phyloP scores from a whole-genome alignment of 371 early-diverging fungal genomes.

The Lichtheimia corymbifera region DNA sequence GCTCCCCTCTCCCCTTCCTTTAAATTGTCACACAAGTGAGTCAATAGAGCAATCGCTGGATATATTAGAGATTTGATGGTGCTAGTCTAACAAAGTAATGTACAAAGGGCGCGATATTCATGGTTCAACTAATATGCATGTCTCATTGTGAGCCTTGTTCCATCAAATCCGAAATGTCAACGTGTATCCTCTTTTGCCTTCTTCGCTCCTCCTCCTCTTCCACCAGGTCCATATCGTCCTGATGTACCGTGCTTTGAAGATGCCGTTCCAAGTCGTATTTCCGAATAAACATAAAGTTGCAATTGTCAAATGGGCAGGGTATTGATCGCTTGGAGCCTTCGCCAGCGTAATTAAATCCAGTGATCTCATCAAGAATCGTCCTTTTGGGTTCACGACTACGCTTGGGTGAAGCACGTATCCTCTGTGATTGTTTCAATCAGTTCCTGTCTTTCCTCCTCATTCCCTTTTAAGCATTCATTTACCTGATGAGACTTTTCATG shows the following conservation, averaged over 20 bases:
- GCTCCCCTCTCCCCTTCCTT: no score
- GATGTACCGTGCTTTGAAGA: conserved; percentile 17
- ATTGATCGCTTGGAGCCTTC: conserved; percentile 9
- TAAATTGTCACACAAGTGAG: no score
- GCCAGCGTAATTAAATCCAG: conserved; percentile 15
- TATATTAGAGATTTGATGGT: no score
- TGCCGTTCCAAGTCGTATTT: conserved; percentile 24
- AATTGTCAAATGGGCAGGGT: conserved; percentile 19
- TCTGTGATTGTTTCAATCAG: neutral
- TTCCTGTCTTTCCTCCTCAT: neutral
- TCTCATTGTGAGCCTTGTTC: no score
- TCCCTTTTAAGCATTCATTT: neutral
- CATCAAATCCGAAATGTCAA: no score
- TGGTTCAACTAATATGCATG: no score
- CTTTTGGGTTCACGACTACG: conserved; percentile 5
- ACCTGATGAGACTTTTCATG: conserved; percentile 43
- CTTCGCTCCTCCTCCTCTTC: neutral
- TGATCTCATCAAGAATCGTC: conserved; percentile 6
- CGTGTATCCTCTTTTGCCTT: neutral
- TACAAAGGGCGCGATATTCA: no score
- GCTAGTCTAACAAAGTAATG: no score
- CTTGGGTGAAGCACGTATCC: conserved; percentile 4
- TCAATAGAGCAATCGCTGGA: no score
- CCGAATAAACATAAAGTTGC: conserved; percentile 16
- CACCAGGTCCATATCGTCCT: conserved; percentile 8